These are phyloP conservation scores for Saccharomycopsis sp. DNA, from an alignment of 805 yeast species.

Conservation along the genomic window DNA sequence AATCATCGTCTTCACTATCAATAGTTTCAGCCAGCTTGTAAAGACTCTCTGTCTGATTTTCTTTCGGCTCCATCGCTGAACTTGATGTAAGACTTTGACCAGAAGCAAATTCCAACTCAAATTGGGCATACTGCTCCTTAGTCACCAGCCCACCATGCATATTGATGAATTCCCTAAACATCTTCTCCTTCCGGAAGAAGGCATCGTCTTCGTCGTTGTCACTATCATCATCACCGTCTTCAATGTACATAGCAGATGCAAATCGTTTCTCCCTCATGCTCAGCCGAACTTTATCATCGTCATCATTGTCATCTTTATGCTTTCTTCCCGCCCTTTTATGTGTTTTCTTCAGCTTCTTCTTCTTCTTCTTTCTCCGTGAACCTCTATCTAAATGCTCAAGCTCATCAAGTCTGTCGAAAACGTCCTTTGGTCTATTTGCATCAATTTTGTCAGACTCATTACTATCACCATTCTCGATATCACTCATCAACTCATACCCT, in stretches of 20 bases:
- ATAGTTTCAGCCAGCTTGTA: too few relatives aligned
- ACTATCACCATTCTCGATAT: too few relatives aligned
- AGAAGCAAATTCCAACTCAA: conserved; percentile 3
- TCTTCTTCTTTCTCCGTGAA: conserved; percentile 4
- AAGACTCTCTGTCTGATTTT: too few relatives aligned
- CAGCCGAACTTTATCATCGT: conserved; percentile 10
- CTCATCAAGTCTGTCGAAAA: too few relatives aligned
- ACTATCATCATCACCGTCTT: conserved; percentile 28
- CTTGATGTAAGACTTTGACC: background rate
- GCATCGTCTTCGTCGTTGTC: conserved; percentile 7
- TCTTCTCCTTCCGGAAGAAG: conserved; percentile 17
- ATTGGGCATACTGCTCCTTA: conserved; percentile 7
- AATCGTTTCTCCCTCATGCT: conserved; percentile 8
- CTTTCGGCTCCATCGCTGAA: background rate
- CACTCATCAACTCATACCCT: too few relatives aligned
- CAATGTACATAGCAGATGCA: conserved; percentile 26
- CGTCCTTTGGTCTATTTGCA: too few relatives aligned
- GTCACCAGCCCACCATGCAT: conserved; percentile 12
- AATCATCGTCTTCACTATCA: background rate
- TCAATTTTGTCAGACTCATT: too few relatives aligned
- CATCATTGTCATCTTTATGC: conserved; percentile 11
- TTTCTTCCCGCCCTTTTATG: conserved; percentile 12
- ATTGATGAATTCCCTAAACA: conserved; percentile 13
- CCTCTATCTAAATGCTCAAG: too few relatives aligned
- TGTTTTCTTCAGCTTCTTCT: conserved; percentile 7